Evolutionary conservation across 2,329 filamentous ascomycete species (phyloP), one percentile per base, ranked within the genome.

Genomic region (Monilinia vaccinii-corymbosi): DNA sequence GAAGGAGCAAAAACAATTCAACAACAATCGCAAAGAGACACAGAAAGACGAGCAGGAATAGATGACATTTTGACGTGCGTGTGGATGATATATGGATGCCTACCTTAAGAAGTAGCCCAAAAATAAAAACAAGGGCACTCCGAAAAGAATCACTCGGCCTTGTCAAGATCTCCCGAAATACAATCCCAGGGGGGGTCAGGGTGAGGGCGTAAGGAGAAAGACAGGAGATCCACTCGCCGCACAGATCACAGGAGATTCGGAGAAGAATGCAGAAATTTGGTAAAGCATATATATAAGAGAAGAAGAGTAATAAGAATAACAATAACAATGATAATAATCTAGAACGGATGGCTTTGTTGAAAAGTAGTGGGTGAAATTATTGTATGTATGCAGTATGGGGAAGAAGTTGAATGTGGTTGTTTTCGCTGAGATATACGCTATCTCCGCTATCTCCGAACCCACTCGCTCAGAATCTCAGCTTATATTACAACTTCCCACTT

Each of bases 81-180:
- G 62, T 60, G 62, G 62, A 64, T 57, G n/a, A 60, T 49, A 36
- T 23, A 59, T 28, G 49, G 32, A 40, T 48, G 55, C 42, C 49
- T 51, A 51, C 44, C 56, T 47, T 52, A 60, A 34, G 18, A 56
- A 47, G 34, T 46, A 18, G 36, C 47, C 44, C 38, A 52, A 36
- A 48, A 47, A 60, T 38, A 45, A 21, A 11, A 45, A 23, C 56
- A 52, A 56, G 40, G 38, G 60, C 63, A 56, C 63, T 57, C 45
- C 58, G 47, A 42, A 59, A 62, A 51, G 59, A 52, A 58, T 46
- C n/a, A 36, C 36, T 45, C 48, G 47, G 56, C 56, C 46, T 58
- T 56, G 61, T 67, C 60, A 63, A 61, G 60, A 60, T 56, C 60
- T 58, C 46, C 61, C 55, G 32, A 52, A 42, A 42, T 42, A 25